A percentile compares a stretch with the other conserved stretches of the same genome.
Conservation (phyloP, 257 asterid genomes). For the Nyctanthes arbortristis region DNA sequence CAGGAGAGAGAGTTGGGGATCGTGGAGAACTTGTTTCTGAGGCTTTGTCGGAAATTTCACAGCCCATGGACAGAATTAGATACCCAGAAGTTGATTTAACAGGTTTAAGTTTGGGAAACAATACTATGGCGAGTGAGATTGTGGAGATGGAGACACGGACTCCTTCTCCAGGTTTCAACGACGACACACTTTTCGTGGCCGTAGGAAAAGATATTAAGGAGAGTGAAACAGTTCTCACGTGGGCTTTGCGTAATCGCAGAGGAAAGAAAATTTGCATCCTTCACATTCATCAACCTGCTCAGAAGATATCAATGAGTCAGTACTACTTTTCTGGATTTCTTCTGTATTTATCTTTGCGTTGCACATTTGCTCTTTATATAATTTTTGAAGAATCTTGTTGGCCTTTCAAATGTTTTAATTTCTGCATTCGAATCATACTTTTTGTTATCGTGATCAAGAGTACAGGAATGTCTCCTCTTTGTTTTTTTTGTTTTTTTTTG, state of each 20-base stretch:
- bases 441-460: not conserved
- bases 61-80: slow-evolving; percentile 22
- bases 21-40: not conserved
- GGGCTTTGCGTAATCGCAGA: slow-evolving; percentile 72
- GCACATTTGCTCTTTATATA: too few relatives aligned
- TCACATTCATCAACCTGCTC: slow-evolving; percentile 87
- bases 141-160: slow-evolving; percentile 34
- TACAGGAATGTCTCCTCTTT: not conserved
- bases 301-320: slow-evolving; percentile 51
- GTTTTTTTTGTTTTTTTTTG: not conserved
- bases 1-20: not conserved
- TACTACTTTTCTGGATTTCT: not conserved
- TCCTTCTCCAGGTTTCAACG: slow-evolving; percentile 32
- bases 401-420: not conserved
- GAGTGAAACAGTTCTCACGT: slow-evolving; percentile 52
- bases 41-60: slow-evolving; percentile 38
- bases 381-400: not conserved
- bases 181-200: slow-evolving; percentile 62
- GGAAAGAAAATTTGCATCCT: slow-evolving; percentile 64
- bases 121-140: slow-evolving; percentile 19
- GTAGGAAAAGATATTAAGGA: slow-evolving; percentile 74
- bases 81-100: slow-evolving; percentile 7
- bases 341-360: not conserved
- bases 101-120: slow-evolving; percentile 26
- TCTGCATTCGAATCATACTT: not conserved